Conservation (phyloP, 225 moss, liverwort and hornwort genomes). For the Takakia lepidozioides region DNA sequence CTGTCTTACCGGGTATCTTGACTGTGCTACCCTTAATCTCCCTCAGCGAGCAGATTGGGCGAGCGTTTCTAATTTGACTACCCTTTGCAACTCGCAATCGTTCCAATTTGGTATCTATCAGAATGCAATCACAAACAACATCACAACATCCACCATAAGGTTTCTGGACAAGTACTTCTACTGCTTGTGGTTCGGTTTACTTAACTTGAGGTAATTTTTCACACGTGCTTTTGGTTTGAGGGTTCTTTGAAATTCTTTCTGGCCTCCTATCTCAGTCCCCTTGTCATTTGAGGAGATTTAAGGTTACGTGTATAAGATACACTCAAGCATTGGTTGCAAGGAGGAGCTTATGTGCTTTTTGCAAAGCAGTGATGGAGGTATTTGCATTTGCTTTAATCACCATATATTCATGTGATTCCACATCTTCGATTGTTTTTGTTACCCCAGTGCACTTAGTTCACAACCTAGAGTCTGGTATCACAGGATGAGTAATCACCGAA, state of each 20-base stretch:
- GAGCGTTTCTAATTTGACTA: neutral
- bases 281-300: neutral
- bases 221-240: neutral
- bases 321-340: neutral
- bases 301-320: neutral
- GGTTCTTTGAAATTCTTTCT: too few species aligned
- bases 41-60: neutral
- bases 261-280: too few species aligned
- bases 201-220: slow-evolving; percentile 23
- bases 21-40: neutral
- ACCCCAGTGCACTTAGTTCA: neutral
- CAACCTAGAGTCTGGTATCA: neutral
- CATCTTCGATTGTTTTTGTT: neutral
- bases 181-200: slow-evolving; percentile 55
- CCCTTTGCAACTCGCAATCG: neutral
- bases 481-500: too few species aligned
- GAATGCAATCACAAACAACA: slow-evolving; percentile 9
- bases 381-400: neutral
- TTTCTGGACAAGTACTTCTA: slow-evolving; percentile 48
- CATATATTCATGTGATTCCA: neutral
- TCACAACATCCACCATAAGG: slow-evolving; percentile 9
- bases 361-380: neutral
- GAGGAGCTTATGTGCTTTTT: neutral
- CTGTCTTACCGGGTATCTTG: neutral
- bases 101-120: slow-evolving; percentile 40